Evolutionary conservation across 805 yeast genomes (phyloP), one percentile per base, ranked within the genome.

Genomic region (Barnettozyma vustinii): DNA sequence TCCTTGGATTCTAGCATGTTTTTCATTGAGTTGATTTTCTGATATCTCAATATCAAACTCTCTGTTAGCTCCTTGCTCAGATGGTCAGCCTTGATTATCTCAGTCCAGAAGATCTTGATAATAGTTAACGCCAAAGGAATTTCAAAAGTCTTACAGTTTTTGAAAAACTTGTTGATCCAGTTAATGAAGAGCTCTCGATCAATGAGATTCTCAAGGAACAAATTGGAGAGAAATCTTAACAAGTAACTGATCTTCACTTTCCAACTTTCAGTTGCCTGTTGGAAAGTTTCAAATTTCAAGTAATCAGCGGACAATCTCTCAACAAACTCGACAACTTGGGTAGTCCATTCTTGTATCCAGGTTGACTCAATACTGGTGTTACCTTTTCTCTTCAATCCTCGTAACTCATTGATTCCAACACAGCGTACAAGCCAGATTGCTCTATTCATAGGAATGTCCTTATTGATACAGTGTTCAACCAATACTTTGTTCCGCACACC

Each of bases 401-500:
- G 64, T 32, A 81, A 71, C 57, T 89, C 96, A 53, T 90, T 86
- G 12, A 87, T 82, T 21, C 91, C 82, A 3, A 91, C 88, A 64
- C 97, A 88, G 54, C 87, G 80, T 4, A 92, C 85, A 51, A 94
- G 76, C 99, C 99, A 92, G 2, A 92, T 65, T 0, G 97, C 96
- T 51, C 97, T 71, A n/a, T 77, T 62, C 2, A 85, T 69, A 0
- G 98, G 97, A 0, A 92, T 82, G 32, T 70, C 68, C 59, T 83
- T 82, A 21, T 69, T 59, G 51, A 84, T 76, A 54, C 95, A 76
- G 52, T 83, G 87, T 53, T 90, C 97, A 4, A 92, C 62, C 18
- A 92, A 70, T 1, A 76, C 74, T 55, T 80, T 79, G 61, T 87
- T 86, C 54, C 91, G 73, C 20, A 91, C 78, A 0, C 97, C 97